These are phyloP conservation scores for Salix purpurea DNA, from an alignment of 345 rosid species.

Conservation along the genomic window DNA sequence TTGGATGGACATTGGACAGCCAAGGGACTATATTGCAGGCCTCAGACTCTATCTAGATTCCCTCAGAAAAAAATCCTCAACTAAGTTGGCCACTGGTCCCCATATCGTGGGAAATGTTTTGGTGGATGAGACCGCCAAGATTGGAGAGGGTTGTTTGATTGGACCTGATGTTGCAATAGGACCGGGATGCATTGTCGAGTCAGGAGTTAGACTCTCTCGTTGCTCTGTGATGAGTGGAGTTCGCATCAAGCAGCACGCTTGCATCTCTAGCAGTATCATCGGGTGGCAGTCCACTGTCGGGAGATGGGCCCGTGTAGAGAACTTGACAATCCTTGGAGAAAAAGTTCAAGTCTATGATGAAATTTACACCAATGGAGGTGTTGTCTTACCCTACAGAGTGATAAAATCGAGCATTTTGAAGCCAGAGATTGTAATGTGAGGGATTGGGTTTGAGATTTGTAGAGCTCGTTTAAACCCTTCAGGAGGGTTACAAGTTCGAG, in stretches of 20 bases:
- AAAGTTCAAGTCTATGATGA: conserved; percentile 94
- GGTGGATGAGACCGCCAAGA: conserved; percentile 77
- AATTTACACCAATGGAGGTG: conserved; percentile 95
- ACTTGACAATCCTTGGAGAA: conserved; percentile 97
- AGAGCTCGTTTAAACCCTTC: background rate
- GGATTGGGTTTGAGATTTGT: background rate
- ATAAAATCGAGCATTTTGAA: conserved; percentile 93
- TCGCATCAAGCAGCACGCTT: conserved; percentile 89
- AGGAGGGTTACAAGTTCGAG: background rate
- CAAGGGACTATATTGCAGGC: conserved; percentile 89
- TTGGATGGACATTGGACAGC: conserved; percentile 99
- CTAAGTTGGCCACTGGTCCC: conserved; percentile 56
- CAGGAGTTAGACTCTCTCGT: conserved; percentile 92
- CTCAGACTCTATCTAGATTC: conserved; percentile 96
- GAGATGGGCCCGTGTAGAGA: conserved; percentile 94
- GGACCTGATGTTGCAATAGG: conserved; percentile 98
- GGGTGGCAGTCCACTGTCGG: conserved; percentile 99
- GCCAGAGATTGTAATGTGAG: conserved; percentile 98
- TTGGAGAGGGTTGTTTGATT: conserved; percentile 92
- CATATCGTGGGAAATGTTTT: conserved; percentile 81
- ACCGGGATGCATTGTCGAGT: conserved; percentile 84
- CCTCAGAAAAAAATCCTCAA: conserved; percentile 61
- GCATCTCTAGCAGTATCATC: conserved; percentile 86
- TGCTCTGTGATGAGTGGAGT: conserved; percentile 98
- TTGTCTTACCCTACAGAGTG: conserved; percentile 95